Evolutionary conservation across 140 eudicot species (phyloP).

Genomic region (Ambrosia hybrid): DNA sequence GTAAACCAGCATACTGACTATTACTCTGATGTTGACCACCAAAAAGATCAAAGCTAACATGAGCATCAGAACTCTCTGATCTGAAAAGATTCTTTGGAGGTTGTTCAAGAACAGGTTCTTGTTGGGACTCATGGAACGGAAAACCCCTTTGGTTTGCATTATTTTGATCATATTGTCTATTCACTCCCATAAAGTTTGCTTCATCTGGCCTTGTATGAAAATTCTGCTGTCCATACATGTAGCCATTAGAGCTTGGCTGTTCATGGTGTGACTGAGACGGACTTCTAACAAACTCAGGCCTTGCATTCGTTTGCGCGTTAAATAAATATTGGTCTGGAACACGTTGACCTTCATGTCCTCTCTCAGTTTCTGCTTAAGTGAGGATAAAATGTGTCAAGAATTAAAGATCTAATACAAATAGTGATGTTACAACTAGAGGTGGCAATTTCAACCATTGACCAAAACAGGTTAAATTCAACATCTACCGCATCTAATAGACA

Average conservation of each 20-base stretch:
- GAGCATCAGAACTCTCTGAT: conserved; percentile 55
- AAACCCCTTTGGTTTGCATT: conserved; percentile 54
- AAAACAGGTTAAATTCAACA: neutral
- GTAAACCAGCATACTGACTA: conserved; percentile 55
- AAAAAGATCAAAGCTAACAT: conserved; percentile 72
- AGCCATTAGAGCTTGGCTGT: conserved; percentile 62
- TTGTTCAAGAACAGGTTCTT: conserved; percentile 47
- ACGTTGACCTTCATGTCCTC: conserved; percentile 55
- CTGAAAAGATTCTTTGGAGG: conserved; percentile 46
- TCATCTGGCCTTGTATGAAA: conserved; percentile 58
- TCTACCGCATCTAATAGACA: neutral
- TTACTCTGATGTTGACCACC: conserved; percentile 77
- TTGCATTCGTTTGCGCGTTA: conserved; percentile 49
- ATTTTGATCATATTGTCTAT: conserved; percentile 56
- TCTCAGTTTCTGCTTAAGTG: conserved; percentile 54
- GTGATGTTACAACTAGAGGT: neutral
- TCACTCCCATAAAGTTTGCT: conserved; percentile 72
- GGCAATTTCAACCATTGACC: neutral
- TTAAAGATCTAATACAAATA: conserved; percentile 4
- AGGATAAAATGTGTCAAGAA: neutral
- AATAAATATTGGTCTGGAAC: conserved; percentile 51
- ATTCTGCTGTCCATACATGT: conserved; percentile 51
- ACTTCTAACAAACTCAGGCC: conserved; percentile 57
- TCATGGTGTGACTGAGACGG: conserved; percentile 52
- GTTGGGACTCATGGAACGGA: conserved; percentile 52